A percentile compares a stretch with the other conserved stretches of the same genome.
Conservation (phyloP, 2,329 filamentous ascomycete genomes). For the Talaromyces sp. region DNA sequence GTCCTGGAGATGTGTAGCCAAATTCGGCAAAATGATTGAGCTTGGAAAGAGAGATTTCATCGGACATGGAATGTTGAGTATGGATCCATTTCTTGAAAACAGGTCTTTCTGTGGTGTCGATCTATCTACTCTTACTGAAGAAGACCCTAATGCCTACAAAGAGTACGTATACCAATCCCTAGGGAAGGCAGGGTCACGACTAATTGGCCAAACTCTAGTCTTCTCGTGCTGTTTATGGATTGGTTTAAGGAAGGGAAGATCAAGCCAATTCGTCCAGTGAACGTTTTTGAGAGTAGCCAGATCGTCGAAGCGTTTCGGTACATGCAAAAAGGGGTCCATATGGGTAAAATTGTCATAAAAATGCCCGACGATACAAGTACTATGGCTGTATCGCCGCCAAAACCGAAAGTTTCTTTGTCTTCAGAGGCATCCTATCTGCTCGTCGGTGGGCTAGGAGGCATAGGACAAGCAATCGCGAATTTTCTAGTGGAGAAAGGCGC, state of each 20-base stretch:
- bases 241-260: not conserved
- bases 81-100: not conserved
- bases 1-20: conserved; percentile 22
- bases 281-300: not conserved
- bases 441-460: not conserved
- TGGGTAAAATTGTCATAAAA: not conserved
- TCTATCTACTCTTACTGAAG: not conserved
- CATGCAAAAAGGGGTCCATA: not conserved
- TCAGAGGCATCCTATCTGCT: not conserved
- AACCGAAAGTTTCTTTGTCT: not conserved
- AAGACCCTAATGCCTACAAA: not conserved
- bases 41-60: not conserved
- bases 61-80: not conserved
- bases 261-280: not conserved
- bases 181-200: not conserved
- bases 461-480: not conserved
- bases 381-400: not conserved
- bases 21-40: not conserved
- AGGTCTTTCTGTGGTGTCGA: not conserved
- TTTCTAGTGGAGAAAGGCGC: not conserved
- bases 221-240: not conserved
- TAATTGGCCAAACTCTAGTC: not conserved
- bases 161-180: not conserved
- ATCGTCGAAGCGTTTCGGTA: not conserved
- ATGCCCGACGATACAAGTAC: not conserved